Base-by-base conservation (phyloP, 805 yeast genomes). In the Pichia ethanolica region DNA sequence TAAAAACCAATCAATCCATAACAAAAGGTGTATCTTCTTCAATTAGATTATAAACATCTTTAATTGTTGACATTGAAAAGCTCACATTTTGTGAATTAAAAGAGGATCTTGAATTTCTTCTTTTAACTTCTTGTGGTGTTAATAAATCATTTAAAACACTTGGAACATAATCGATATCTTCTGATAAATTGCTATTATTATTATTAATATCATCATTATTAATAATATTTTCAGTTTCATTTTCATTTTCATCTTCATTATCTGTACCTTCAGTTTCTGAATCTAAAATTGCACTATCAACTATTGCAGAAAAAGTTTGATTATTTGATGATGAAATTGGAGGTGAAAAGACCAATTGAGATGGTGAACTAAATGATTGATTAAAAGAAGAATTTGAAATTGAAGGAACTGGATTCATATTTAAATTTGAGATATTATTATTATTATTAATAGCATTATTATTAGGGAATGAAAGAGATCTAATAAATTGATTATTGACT, bases 91-190 rank as follows among this genome's bases (percentile, higher is more conserved):
- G 41, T 8, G 50, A 36, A 27, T 54, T 47, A 45, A 44, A 45
- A 20, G 60, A 52, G 26, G 61, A 58, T 51, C 88, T 71, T 10
- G 89, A 82, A 45, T 73, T 75, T 52, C 89, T 79, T 42, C 96
- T 73, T 51, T 67, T 68, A 25, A 85, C 66, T 61, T 89, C 96
- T 56, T 80, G 86, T 0, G 95, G 95, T 0, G 95, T 87, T 44
- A 90, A 68, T 45, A 89, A 69, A 55, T 88, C 96, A n/a, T 83
- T 78, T 37, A 89, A 68, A 32, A 90, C 79, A 6, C 83, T 81
- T 1, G 97, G 97, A 4, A 89, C 85, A 57, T 80, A 85, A 60
- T 86, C 95, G 55, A 86, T 90, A 43, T 78, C 47, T 63, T 73
- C 44, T 59, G 67, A 35, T 62, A 74, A 39, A 36, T 33, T 28